These are phyloP conservation scores for Trifolium dubium DNA, from an alignment of 306 rosid species.

Conservation along the genomic window DNA sequence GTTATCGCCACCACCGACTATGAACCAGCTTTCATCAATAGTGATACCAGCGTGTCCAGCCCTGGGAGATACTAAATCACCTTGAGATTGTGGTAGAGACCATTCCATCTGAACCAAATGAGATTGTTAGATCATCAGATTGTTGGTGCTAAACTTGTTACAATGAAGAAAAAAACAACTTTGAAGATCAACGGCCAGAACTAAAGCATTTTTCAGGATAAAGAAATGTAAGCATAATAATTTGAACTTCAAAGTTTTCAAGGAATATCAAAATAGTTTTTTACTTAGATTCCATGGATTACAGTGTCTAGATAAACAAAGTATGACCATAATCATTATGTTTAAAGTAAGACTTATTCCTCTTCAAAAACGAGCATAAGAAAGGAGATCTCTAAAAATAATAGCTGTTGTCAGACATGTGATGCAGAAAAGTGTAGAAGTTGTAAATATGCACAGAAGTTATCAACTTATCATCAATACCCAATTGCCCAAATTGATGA, in stretches of 20 bases:
- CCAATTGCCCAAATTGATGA: not conserved
- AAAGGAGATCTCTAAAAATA: conserved; percentile 28
- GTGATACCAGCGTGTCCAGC: conserved; percentile 94
- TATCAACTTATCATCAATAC: conserved; percentile 6
- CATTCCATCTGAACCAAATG: conserved; percentile 80
- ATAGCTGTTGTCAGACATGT: conserved; percentile 24
- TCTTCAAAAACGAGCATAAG: conserved; percentile 26
- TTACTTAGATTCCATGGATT: conserved; percentile 33
- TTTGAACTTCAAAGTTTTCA: conserved; percentile 16
- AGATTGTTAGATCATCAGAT: conserved; percentile 34
- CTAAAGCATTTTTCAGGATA: conserved; percentile 29
- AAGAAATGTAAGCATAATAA: conserved; percentile 30
- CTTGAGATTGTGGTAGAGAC: conserved; percentile 91
- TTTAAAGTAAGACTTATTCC: not conserved
- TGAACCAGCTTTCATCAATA: conserved; percentile 81
- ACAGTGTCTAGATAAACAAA: not conserved
- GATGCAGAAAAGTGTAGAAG: conserved; percentile 16
- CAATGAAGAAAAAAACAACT: conserved; percentile 6
- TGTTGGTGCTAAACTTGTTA: conserved; percentile 38
- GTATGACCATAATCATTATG: conserved; percentile 19
- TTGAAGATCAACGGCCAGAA: conserved; percentile 29
- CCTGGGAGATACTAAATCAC: conserved; percentile 82
- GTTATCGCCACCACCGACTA: conserved; percentile 98
- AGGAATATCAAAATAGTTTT: conserved; percentile 12
- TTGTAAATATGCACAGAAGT: conserved; percentile 17